Evolutionary conservation across 768 basidiomycete species (phyloP).

Genomic region (Psilocybe tampanensis): DNA sequence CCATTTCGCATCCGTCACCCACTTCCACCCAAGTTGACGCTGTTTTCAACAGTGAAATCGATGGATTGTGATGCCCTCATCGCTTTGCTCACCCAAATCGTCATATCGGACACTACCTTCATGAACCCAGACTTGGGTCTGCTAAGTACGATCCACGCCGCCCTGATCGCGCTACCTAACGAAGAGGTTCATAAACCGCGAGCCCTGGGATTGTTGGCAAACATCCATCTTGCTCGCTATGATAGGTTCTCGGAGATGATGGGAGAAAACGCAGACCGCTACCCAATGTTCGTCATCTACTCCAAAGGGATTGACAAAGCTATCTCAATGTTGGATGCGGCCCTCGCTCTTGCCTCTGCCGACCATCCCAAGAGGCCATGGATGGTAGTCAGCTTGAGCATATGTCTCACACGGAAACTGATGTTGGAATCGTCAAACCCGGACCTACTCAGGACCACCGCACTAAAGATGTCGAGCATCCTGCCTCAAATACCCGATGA

Average conservation of each 20-base stretch:
- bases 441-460: background rate
- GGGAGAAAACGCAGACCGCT: background rate
- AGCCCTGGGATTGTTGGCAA: conserved; percentile 6
- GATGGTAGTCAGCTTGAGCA: conserved; percentile 3
- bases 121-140: conserved; percentile 7
- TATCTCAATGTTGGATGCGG: background rate
- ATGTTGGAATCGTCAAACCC: background rate
- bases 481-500: background rate
- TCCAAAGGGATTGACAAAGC: background rate
- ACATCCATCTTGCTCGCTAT: conserved; percentile 10
- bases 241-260: conserved; percentile 2
- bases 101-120: conserved; percentile 1
- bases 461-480: background rate
- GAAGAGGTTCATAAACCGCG: background rate
- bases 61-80: background rate
- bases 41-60: background rate
- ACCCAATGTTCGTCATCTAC: conserved; percentile 10
- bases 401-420: conserved; percentile 4
- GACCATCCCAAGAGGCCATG: conserved; percentile 10
- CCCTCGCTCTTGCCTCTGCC: background rate
- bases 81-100: conserved; percentile 1
- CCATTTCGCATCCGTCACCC: background rate
- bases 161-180: background rate
- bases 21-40: background rate
- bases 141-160: background rate